These are phyloP conservation scores for Kluyveromyces lactis DNA, from an alignment of 805 yeast species.

Conservation along the genomic window DNA sequence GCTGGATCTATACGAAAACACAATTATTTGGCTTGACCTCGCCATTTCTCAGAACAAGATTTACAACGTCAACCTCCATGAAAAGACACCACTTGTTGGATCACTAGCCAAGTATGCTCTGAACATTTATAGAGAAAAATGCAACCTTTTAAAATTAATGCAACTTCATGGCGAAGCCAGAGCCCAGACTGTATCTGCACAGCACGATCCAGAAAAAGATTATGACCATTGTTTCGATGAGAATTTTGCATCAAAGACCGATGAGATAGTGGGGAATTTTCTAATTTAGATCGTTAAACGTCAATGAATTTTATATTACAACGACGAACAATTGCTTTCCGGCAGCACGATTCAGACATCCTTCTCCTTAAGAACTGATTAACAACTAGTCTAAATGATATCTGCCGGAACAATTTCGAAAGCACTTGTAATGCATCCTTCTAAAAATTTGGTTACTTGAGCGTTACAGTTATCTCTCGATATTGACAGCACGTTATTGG, in stretches of 20 bases:
- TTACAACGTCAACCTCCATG: slow-evolving; percentile 1
- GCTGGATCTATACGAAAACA: background rate
- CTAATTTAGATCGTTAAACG: background rate
- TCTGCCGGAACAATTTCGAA: slow-evolving; percentile 2
- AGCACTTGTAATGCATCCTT: slow-evolving; percentile 5
- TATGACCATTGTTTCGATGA: background rate
- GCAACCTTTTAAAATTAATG: slow-evolving; percentile 2
- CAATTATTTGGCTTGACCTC: slow-evolving; percentile 4
- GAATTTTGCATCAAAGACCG: background rate
- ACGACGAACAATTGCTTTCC: background rate
- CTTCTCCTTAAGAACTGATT: background rate
- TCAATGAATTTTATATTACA: background rate
- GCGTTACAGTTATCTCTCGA: slow-evolving; percentile 2
- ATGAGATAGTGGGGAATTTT: background rate
- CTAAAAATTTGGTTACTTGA: background rate
- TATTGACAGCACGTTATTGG: slow-evolving; percentile 5
- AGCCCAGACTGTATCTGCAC: background rate
- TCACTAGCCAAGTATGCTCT: slow-evolving; percentile 4
- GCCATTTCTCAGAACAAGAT: slow-evolving; percentile 1
- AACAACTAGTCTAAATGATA: background rate
- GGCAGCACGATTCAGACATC: slow-evolving; percentile 4
- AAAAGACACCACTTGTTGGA: slow-evolving; percentile 2
- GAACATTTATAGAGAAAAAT: slow-evolving; percentile 4
- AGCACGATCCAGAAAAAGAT: background rate
- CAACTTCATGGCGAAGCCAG: slow-evolving; percentile 5